A percentile compares a stretch with the other conserved stretches of the same genome.
These are phyloP conservation scores for Skeletonema marinoi DNA, from an alignment of 108 stramenopile genomes.

Conservation along the genomic window DNA sequence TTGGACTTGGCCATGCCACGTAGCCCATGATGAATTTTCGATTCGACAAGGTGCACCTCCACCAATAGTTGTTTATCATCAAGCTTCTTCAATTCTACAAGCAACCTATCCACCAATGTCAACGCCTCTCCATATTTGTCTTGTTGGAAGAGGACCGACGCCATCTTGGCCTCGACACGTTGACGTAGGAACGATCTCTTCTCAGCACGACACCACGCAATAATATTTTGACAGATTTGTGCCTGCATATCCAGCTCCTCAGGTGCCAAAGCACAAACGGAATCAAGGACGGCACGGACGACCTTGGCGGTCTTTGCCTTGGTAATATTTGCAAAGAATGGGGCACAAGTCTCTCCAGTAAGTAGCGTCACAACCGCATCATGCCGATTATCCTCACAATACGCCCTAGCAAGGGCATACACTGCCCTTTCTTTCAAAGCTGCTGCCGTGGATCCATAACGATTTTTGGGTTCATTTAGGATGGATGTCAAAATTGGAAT, in stretches of 20 bases:
- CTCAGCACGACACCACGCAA: slow-evolving; percentile 91
- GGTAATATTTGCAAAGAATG: slow-evolving; percentile 90
- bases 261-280: slow-evolving; percentile 88
- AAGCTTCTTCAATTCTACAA: slow-evolving; percentile 96
- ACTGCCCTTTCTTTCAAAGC: slow-evolving; percentile 91
- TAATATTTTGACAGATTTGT: slow-evolving; percentile 86
- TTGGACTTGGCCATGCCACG: slow-evolving; percentile 97
- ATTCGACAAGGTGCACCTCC: slow-evolving; percentile 95
- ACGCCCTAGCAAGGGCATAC: slow-evolving; percentile 87
- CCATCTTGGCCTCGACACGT: slow-evolving; percentile 95
- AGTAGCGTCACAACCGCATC: slow-evolving; percentile 88
- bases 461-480: slow-evolving; percentile 57
- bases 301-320: slow-evolving; percentile 99
- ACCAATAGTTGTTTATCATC: slow-evolving; percentile 99
- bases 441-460: slow-evolving; percentile 72
- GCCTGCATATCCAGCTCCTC: slow-evolving; percentile 85
- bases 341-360: slow-evolving; percentile 51
- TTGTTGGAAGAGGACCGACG: slow-evolving; percentile 83
- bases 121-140: slow-evolving; percentile 87
- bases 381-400: slow-evolving; percentile 72
- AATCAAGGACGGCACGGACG: slow-evolving; percentile 94
- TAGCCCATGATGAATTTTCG: slow-evolving; percentile 94
- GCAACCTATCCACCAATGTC: slow-evolving; percentile 81
- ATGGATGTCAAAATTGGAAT: slow-evolving; percentile 62
- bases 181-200: slow-evolving; percentile 97